Base-by-base conservation (phyloP, 2,329 filamentous ascomycete species). In the Ceratocystis colombiana region DNA sequence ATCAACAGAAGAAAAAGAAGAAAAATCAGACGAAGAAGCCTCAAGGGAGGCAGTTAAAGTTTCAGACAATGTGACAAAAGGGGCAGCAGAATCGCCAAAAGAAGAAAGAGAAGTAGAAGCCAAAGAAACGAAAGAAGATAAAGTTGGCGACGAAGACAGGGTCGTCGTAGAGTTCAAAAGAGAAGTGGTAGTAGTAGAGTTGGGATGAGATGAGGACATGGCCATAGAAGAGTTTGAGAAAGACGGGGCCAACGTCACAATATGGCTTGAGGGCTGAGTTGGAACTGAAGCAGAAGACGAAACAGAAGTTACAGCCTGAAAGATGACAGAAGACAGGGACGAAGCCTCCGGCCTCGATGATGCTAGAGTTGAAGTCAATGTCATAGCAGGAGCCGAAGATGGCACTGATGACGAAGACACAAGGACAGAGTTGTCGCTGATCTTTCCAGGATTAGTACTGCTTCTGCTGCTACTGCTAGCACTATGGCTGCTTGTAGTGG, bases 1-100 rank as follows among this genome's bases (percentile, higher is more conserved):
- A 59, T 33, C 63, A 20, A 15, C 22, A 45, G n/a, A 57, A 25
- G 46, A 55, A 57, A 41, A 44, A 44, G 63, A 57, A 44, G 48
- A n/a, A 25, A n/a, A n/a, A 64, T 44, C 10, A 44, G 20, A 41
- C 15, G 22, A 57, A 57, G 50, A n/a, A 22, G 50, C 46, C 30
- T 30, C 22, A n/a, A 28, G n/a, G 6, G 53, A 15, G 10, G 17
- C 5, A 10, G 15, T 33, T 5, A 28, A 33, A 57, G 53, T 33
- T 25, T 28, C 28, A 57, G 53, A 55, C 8, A 57, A n/a, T 15
- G 63, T n/a, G 61, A 30, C 41, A 17, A 22, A 48, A 63, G 22
- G 61, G 20, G 41, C 33, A 8, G 57, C 30, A 59, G 63, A 55
- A 64, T 20, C n/a, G n/a, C 7, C 48, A 7, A 17, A 64, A 57